Percentiles rank a stretch among this genome's conserved stretches.
Evolutionary conservation across 2,329 filamentous ascomycete genomes (phyloP).

Genomic region (Aspergillus flavus): DNA sequence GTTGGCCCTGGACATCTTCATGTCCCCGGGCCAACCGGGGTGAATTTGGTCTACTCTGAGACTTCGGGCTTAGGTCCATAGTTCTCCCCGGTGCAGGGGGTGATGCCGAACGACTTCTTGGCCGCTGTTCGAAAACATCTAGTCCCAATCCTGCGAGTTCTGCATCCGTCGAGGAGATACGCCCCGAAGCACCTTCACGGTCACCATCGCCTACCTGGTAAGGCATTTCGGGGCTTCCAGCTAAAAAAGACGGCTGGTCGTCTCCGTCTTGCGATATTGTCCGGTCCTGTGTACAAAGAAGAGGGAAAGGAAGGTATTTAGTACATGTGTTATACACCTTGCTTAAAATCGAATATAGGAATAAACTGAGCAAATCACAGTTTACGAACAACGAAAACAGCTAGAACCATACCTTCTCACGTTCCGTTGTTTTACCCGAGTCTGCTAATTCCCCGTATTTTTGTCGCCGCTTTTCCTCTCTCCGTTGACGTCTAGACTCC

Average conservation of each 20-base stretch:
- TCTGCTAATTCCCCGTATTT: constrained; percentile 42
- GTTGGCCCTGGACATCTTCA: constrained; percentile 18
- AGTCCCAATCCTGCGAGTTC: constrained; percentile 24
- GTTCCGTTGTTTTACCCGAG: constrained; percentile 33
- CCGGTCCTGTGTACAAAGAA: constrained; percentile 37
- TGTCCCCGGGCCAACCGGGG: constrained; percentile 23
- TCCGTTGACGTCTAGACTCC: constrained; percentile 40
- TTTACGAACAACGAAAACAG: constrained; percentile 34
- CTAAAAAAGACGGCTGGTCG: constrained; percentile 63
- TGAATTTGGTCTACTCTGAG: constrained; percentile 39
- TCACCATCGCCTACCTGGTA: constrained; percentile 41
- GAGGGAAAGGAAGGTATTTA: constrained; percentile 30
- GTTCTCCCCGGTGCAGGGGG: constrained; percentile 33
- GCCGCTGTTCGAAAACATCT: constrained; percentile 26
- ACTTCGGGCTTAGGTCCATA: constrained; percentile 31
- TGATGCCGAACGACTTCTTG: constrained; percentile 40
- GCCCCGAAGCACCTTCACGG: constrained; percentile 51
- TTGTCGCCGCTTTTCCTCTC: constrained; percentile 40
- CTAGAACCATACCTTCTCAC: constrained; percentile 45
- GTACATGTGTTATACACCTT: constrained; percentile 33
- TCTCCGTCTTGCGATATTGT: constrained; percentile 38
- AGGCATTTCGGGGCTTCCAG: constrained; percentile 62
- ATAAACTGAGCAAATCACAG: constrained; percentile 28
- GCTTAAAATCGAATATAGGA: constrained; percentile 23
- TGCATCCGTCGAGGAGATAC: constrained; percentile 23